Base-by-base conservation (phyloP, 1,284 basidiomycete genomes). In the Boletus calvinii region DNA sequence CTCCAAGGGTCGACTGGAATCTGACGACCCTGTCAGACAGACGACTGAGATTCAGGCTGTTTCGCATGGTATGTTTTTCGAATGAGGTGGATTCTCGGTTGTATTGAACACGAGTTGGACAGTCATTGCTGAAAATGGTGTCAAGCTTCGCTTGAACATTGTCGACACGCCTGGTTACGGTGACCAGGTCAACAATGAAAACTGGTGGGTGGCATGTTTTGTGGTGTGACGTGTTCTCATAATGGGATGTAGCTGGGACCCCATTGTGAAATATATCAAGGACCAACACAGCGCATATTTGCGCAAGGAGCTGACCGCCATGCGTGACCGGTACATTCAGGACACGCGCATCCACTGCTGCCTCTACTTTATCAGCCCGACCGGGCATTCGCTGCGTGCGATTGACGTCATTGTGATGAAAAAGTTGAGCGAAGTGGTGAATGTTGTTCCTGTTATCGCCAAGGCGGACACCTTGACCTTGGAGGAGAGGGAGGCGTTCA, bases 351-450 rank as follows among this genome's bases (percentile, higher is more conserved):
- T 99, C 60, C 96, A 99, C 79, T 98, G 94, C 79, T 94, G 92
- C 71, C 74, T 99, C 53, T 99, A 95, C 84, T 98, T 99, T 77
- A 96, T 99, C 80, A 95, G 92, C 74, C 95, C 94, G 18, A 95
- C 94, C 13, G 94, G 95, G 18, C 95, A 97, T 73, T 86, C 90
- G 4, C 83, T 96, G 53, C 89, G 91, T 56, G 85, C 94, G 24
- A 96, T 99, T 68, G 97, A 99, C 67, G 89, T 98, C 45, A 94
- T 94, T 62, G 96, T 99, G 59, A 94, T 99, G 87, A 98, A 98
- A 81, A 98, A 98, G 79, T 79, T 99, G 51, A 90, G 88, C 69
- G 96, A 99, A 71, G 96, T 99, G 36, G 96, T 98, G 73, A 99
- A 99, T 65, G 96, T 99, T 44, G 95, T 99, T 6, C 97, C 96